Conservation (phyloP, 2,329 filamentous ascomycete genomes). For the Neospermospora avenae region DNA sequence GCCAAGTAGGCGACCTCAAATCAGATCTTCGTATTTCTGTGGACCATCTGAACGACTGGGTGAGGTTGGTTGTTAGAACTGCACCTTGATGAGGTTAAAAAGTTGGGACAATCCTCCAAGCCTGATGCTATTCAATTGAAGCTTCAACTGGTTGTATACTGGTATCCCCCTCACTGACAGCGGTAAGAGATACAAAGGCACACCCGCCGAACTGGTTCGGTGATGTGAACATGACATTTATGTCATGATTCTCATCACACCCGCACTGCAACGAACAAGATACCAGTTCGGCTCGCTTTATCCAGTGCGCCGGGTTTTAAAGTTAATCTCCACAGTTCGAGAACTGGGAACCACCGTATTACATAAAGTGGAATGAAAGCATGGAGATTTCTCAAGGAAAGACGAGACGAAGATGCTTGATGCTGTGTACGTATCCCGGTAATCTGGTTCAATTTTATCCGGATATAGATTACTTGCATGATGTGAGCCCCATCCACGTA, state of each 20-base stretch:
- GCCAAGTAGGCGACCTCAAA: neutral
- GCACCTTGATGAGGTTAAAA: neutral
- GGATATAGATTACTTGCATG: too few species aligned
- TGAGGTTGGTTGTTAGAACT: too few species aligned
- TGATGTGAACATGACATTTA: too few species aligned
- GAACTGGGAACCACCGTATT: neutral
- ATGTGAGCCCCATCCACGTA: neutral
- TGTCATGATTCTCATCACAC: too few species aligned
- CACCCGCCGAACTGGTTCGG: neutral
- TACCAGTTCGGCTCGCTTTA: neutral
- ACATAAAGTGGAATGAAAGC: neutral
- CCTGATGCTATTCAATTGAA: neutral
- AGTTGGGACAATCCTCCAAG: neutral
- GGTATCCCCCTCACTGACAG: neutral
- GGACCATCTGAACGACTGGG: too few species aligned
- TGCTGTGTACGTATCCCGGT: neutral
- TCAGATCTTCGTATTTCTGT: neutral
- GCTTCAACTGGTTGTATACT: neutral
- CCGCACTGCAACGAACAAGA: neutral
- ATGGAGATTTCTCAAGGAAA: neutral
- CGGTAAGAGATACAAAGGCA: neutral
- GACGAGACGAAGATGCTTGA: neutral
- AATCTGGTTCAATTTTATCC: neutral
- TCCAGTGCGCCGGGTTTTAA: neutral
- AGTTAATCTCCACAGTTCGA: neutral